Conservation (phyloP, 768 basidiomycete species). For the Phylloporus arenicola region DNA sequence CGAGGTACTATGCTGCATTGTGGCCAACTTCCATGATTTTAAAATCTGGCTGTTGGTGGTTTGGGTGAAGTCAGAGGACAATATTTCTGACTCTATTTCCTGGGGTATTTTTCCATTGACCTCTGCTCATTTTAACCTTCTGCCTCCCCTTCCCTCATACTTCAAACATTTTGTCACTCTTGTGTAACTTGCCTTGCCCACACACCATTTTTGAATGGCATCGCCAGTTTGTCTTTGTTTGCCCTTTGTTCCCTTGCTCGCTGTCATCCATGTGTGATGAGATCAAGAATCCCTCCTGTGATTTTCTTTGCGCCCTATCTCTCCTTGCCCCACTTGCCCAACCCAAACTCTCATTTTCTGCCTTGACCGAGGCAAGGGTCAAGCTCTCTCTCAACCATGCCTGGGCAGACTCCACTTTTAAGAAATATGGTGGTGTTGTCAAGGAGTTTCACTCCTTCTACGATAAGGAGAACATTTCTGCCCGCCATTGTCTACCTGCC, state of each 20-base stretch:
- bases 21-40: no score
- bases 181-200: neutral
- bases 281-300: fast-evolving
- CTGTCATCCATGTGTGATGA: no score
- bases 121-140: neutral
- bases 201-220: no score
- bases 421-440: neutral
- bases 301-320: no score
- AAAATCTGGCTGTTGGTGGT: no score
- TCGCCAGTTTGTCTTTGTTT: no score
- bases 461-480: constrained; percentile 13
- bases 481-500: constrained; percentile 15
- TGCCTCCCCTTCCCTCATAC: constrained; percentile 4
- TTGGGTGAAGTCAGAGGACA: no score
- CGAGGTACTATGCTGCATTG: no score
- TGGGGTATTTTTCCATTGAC: constrained; percentile 25
- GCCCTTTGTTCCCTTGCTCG: no score
- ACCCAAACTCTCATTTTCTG: no score
- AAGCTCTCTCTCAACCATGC: neutral
- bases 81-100: constrained; percentile 22
- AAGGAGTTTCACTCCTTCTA: constrained; percentile 18
- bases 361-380: neutral
- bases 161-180: neutral
- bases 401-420: neutral
- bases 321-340: no score